These are phyloP conservation scores for Kodamaea kakaduensis DNA, from an alignment of 805 yeast genomes.

Conservation along the genomic window DNA sequence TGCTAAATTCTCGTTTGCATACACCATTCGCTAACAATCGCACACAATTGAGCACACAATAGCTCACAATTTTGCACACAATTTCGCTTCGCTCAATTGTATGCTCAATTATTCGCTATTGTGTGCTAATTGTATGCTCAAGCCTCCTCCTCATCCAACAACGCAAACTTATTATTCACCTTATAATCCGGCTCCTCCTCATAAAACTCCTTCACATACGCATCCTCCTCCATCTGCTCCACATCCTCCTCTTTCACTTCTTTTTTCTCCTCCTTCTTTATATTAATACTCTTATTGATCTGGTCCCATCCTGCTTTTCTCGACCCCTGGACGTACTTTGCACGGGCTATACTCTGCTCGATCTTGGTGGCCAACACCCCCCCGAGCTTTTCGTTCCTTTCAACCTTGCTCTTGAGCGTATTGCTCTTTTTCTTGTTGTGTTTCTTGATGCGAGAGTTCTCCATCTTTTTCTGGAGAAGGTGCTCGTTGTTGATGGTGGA, in stretches of 20 bases:
- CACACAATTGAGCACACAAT: no score
- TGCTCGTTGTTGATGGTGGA: conserved; percentile 64
- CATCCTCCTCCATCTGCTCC: conserved; percentile 35
- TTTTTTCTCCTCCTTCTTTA: conserved; percentile 13
- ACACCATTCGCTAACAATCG: no score
- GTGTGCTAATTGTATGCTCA: no score
- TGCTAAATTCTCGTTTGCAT: no score
- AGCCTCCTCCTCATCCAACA: conserved; percentile 39
- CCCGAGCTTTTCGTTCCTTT: conserved; percentile 47
- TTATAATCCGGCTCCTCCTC: conserved; percentile 13
- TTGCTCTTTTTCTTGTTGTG: conserved; percentile 29
- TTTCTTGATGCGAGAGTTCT: conserved; percentile 32
- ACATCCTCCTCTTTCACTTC: conserved; percentile 17
- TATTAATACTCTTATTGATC: conserved; percentile 49
- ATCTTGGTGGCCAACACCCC: conserved; percentile 61
- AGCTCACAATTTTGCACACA: no score
- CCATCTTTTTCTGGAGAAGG: conserved; percentile 53
- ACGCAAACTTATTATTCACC: conserved; percentile 28
- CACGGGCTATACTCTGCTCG: conserved; percentile 59
- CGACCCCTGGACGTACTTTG: conserved; percentile 55
- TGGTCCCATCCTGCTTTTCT: conserved; percentile 74
- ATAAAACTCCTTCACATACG: conserved; percentile 30
- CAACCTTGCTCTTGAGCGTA: conserved; percentile 34
- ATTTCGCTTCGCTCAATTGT: no score
- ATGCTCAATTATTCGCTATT: no score